Percentiles rank a stretch among this genome's conserved stretches.
Conservation (phyloP, 805 yeast species). For the Candida berthetii region DNA sequence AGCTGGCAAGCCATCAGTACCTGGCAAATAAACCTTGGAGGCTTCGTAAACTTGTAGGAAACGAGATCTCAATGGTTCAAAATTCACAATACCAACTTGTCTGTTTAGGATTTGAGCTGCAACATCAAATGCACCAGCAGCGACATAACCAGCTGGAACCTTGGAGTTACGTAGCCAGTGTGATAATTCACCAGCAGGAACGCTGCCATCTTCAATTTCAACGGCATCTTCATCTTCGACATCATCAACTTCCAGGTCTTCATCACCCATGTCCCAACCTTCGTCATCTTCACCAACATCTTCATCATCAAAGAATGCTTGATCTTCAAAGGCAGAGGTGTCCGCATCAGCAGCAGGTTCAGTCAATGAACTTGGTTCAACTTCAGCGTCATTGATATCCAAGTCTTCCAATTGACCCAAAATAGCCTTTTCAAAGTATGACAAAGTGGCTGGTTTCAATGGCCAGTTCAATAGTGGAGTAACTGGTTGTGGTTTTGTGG, state of each 20-base stretch:
- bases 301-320: slow-evolving; percentile 35
- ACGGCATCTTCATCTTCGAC: slow-evolving; percentile 47
- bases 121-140: slow-evolving; percentile 94
- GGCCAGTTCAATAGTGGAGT: slow-evolving; percentile 70
- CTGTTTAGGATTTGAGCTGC: slow-evolving; percentile 90
- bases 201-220: slow-evolving; percentile 24
- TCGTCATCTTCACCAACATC: slow-evolving; percentile 54
- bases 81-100: slow-evolving; percentile 81
- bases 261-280: slow-evolving; percentile 82
- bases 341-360: slow-evolving; percentile 13
- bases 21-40: slow-evolving; percentile 68
- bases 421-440: slow-evolving; percentile 82
- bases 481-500: slow-evolving; percentile 42
- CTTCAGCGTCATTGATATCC: slow-evolving; percentile 37
- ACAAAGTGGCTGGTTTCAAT: slow-evolving; percentile 58
- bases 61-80: slow-evolving; percentile 80
- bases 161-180: slow-evolving; percentile 86
- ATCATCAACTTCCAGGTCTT: slow-evolving; percentile 62
- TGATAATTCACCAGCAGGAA: slow-evolving; percentile 46
- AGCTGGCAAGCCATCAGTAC: slow-evolving; percentile 65
- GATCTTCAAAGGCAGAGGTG: slow-evolving; percentile 25
- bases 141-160: slow-evolving; percentile 87
- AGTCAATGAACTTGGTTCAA: slow-evolving; percentile 14
- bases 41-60: slow-evolving; percentile 83
- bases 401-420: slow-evolving; percentile 71